Base-by-base conservation (phyloP, 495 filamentous ascomycete genomes). In the Daldinia decipiens region DNA sequence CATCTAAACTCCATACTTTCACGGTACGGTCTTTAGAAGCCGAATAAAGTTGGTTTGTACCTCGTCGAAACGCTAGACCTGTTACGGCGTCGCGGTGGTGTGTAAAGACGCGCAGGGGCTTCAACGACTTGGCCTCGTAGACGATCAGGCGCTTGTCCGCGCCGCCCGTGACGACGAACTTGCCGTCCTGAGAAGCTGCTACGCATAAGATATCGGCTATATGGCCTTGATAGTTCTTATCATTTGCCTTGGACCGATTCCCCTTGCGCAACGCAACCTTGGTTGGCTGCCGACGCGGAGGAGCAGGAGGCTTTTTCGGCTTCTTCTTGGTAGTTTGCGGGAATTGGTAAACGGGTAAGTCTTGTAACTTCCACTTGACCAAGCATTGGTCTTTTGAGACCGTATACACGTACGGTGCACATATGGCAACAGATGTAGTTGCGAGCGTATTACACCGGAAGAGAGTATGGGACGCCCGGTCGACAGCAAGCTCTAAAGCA, bases 1-100 rank as follows among this genome's bases (percentile, higher is more conserved):
- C 90, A 74, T 94, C 86, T 24, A 97, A 84, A 61, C 90, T 95
- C 79, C 78, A 82, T 24, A 92, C 87, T 78, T 94, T 96, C 71
- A 95, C 89, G 3, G 94, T 97, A 17, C 95, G 89, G 79, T 99
- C 95, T 72, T 89, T 90, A 6, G 91, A 93, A 51, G 88, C 89
- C 6, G 92, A 94, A 81, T 93, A 99, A 17, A 99, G 82, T 76
- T 98, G 94, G 73, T 97, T 95, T 38, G 95, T 95, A 45, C 94
- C 93, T 58, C 91, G 84, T 50, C 93, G 89, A 76, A 99, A 99
- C 0, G 90, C 88, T 24, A 99, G 83, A 13, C 89, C 89, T 21
- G 91, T 94, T 59, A 99, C 89, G 15, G 92, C 86, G 73, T 94
- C 94, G 40, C 96, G 89, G 79, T 99, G 95, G 56, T 97, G 93